Percentiles rank a stretch among this genome's conserved stretches.
These are phyloP conservation scores for Melastoma malabathricum DNA, from an alignment of 345 rosid species.

Conservation along the genomic window DNA sequence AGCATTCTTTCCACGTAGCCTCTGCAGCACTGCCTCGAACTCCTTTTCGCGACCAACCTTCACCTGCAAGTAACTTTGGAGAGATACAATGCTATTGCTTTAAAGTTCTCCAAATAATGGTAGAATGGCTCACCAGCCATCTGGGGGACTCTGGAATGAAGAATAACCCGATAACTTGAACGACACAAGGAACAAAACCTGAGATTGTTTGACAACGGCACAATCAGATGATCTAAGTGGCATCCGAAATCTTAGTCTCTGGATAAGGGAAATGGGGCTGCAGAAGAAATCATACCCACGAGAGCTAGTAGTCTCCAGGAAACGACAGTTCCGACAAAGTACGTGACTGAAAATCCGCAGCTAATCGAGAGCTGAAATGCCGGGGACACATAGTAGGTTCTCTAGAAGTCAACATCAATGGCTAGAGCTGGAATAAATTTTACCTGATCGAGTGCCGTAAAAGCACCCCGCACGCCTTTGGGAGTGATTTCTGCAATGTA, in stretches of 20 bases:
- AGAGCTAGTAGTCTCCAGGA: constrained; percentile 23
- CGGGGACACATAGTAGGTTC: not conserved
- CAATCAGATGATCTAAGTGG: not conserved
- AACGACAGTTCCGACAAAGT: constrained; percentile 15
- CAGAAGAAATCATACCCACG: constrained; percentile 4
- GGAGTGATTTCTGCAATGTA: constrained; percentile 16
- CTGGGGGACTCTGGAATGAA: constrained; percentile 42
- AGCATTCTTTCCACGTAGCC: constrained; percentile 28
- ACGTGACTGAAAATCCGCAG: constrained; percentile 14
- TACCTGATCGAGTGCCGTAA: constrained; percentile 12
- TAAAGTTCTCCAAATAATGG: not conserved
- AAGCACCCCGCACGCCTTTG: constrained; percentile 10
- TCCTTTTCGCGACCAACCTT: constrained; percentile 25
- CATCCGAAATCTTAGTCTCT: not conserved
- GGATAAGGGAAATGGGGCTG: not conserved
- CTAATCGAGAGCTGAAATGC: constrained; percentile 12
- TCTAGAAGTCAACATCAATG: not conserved
- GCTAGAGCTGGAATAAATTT: not conserved
- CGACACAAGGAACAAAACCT: constrained; percentile 21
- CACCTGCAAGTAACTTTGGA: constrained; percentile 17
- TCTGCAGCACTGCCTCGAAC: constrained; percentile 24
- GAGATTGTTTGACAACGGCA: constrained; percentile 1
- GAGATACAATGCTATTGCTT: not conserved
- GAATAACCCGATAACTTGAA: constrained; percentile 21
- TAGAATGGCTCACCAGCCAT: constrained; percentile 28